Base-by-base conservation (phyloP, 2,329 filamentous ascomycete species). In the Stemphylium vesicarium region DNA sequence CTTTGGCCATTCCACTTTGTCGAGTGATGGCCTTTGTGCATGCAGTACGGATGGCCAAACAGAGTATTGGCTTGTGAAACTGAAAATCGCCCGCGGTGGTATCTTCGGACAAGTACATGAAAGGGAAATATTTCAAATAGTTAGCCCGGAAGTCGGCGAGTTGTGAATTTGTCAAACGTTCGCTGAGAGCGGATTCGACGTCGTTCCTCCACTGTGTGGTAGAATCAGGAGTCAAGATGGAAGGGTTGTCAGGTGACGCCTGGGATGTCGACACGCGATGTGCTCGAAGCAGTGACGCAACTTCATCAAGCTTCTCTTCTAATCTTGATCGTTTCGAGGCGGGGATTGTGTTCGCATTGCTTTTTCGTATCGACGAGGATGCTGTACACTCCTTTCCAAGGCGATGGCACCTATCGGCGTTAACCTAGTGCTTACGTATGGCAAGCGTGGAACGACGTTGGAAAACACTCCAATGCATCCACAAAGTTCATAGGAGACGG, bases 231-330 rank as follows among this genome's bases (percentile, higher is more conserved):
- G 60, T 63, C 22, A 52, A 43, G 2, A 46, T 42, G 15, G 50
- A 45, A 8, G 40, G 26, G 12, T 48, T 44, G n/a, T 48, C 11
- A 13, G 60, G 32, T 31, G 42, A 41, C n/a, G 13, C 11, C 26
- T 48, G 18, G 13, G 22, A 31, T 15, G 20, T 13, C 18, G 31
- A 15, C 22, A 37, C 41, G n/a, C 52, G 50, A 32, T 66, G 62
- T 4, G 60, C 59, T n/a, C 64, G 65, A 6, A 73, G 60, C 15
- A 74, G 33, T 1, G 65, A 56, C 4, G 72, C 71, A 1, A 75
- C 44, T 36, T 65, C 65, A 38, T 72, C 65, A 9, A 75, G 56
- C 18, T 71, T 74, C 10, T 73, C 68, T 38, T 75, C 72, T 4
- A 75, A 45, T 20, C 62, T 56, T 4, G 60, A 53, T 11, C 57